Evolutionary conservation across 768 basidiomycete species (phyloP), one percentile per base, ranked within the genome.

Genomic region (Paxillus ammoniavirescens): DNA sequence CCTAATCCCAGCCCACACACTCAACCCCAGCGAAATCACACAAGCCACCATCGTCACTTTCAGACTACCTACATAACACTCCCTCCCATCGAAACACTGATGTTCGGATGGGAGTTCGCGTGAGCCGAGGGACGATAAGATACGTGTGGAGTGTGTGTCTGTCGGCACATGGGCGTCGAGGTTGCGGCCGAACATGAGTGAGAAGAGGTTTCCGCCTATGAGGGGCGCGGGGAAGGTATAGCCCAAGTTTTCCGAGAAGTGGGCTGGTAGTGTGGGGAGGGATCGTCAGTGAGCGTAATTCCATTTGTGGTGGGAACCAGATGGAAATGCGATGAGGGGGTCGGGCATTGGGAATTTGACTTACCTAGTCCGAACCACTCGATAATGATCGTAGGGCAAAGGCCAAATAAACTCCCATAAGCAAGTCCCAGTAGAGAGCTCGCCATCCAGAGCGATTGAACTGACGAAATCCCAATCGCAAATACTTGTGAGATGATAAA

Each of bases 311-410:
- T 26, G 23, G 13, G 13, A 49, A 26, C 26, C 26, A 26, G 26
- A 4, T 26, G 26, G 6, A 26, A 26, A 26, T 26, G 26, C 23
- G 23, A 5, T 26, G 23, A 26, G 23, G 23, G 26, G 26, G 6
- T 26, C 26, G 26, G 26, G 26, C 26, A 5, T 26, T 26, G 26
- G 26, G 26, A 45, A 15, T 15, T 31, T 13, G 2, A 82, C 88
- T 62, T 61, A 90, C 90, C 75, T 62, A 95, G 75, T 6, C 93
- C 93, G 59, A 94, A 95, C 91, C 90, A 93, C 60, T 95, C 93
- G 23, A 94, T 77, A 48, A 82, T 77, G 31, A 95, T 76, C n/a
- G 86, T 83, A 0, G 91, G 89, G 62, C 81, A 77, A 42, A 89
- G 72, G 2, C 87, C 88, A 65, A 91, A 93, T 49, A 83, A 64